Evolutionary conservation across 176 grass and related monocot genomes (phyloP), one percentile per base, ranked within the genome.

Genomic region (Oryza rufipogon): DNA sequence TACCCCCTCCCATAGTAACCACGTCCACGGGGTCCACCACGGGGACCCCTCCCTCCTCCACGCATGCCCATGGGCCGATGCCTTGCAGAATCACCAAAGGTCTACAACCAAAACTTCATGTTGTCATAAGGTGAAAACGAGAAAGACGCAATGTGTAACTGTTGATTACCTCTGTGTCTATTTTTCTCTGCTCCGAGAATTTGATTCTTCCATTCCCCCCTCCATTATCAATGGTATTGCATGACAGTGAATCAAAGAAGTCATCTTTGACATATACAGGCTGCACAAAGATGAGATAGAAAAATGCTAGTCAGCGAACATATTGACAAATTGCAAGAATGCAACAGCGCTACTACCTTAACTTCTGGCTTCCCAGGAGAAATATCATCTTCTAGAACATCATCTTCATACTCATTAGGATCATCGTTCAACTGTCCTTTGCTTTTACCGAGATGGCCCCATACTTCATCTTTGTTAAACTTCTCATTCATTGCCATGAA

Each of bases 401-500:
- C 83, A 52, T 80, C 84, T 82, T 93, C 91, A 68, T 93, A 69
- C 51, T 91, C 91, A 88, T 90, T 83, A 52, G 38, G 73, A 77
- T 97, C 87, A 11, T 83, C 92, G 0, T 65, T 81, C 16, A 79
- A 74, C 32, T 91, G 88, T 45, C 73, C 87, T 61, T 88, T 95
- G 33, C 74, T 90, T 89, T 97, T 97, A 89, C 95, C 92, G 76
- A 97, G 92, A 91, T 97, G 89, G 36, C 87, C 95, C 95, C 95
- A 97, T 51, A 97, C 95, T 93, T 97, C 92, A 84, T 97, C 92
- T 86, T 97, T 97, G 77, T 97, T 97, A 54, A 97, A 97, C 72
- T 97, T 97, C 83, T 97, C 95, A 45, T 97, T 97, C 95, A 97
- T 97, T 47, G 95, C 95, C 82, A 67, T 97, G 72, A 97, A 97